Evolutionary conservation across 768 basidiomycete genomes (phyloP), one percentile per base, ranked within the genome.

Genomic region (Collybia sordida): DNA sequence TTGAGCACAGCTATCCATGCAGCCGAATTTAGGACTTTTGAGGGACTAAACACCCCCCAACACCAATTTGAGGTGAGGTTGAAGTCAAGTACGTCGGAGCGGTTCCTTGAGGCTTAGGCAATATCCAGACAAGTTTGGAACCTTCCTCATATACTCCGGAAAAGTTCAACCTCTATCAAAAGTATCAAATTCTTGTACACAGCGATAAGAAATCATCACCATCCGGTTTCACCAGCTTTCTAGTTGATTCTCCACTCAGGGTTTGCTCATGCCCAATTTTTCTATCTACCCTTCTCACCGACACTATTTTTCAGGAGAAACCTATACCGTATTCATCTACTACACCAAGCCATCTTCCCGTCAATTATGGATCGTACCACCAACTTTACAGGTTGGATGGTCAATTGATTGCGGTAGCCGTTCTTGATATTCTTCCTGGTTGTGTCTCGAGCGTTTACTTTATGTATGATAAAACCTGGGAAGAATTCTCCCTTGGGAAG

Each of bases 291-390:
- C 21, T 28, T 21, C 28, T 15, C 36, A n/a, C 23, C 17, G 9
- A 49, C 11, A 14, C 15, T 21, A 43, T 31, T 2, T 14, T 14
- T n/a, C 24, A 92, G 90, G 47, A 57, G 47, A 77, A 82, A 59
- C 69, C 75, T 19, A 93, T 90, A 57, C 75, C 74, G 14, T 93
- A 88, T 62, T 49, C 68, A 4, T 66, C 61, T 1, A 44, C 64
- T 0, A 77, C 76, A 0, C 81, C 84, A 15, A 49, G 52, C 2
- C 77, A 86, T 59, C 74, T 96, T 8, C 93, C 94, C 0, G 61
- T 52, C n/a, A 68, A 80, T 14, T 98, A 93, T 66, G 96, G 96
- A n/a, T 88, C 91, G 19, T 91, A 93, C 65, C 96, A 98, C 60
- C 93, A 93, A 58, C 69, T 93, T 38, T 97, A 96, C 62, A 78